Evolutionary conservation across 495 filamentous ascomycete genomes (phyloP).

Genomic region (Apodospora peruviana): DNA sequence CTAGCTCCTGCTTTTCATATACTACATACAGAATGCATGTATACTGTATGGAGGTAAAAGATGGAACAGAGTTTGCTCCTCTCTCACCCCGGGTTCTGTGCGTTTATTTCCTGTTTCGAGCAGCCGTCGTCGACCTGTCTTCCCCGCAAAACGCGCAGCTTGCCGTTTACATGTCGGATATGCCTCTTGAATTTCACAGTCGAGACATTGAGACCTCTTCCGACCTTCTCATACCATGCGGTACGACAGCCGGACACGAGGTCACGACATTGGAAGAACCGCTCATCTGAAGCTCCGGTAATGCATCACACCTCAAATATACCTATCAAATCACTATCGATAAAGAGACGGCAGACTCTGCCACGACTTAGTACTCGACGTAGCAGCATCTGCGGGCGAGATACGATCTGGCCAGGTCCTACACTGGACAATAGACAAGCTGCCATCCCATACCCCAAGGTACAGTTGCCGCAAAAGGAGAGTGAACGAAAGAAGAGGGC

Average conservation of each 20-base stretch:
- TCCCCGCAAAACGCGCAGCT: constrained; percentile 14
- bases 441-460: not conserved
- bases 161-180: not conserved
- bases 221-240: constrained; percentile 1
- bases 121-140: constrained; percentile 1
- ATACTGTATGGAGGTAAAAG: not conserved
- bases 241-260: constrained; percentile 8
- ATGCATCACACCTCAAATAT: constrained; percentile 9
- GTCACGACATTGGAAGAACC: constrained; percentile 19
- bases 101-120: constrained; percentile 1
- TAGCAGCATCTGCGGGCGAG: not conserved
- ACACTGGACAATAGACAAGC: not conserved
- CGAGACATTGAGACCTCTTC: not conserved
- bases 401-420: not conserved
- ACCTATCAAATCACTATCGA: constrained; percentile 15
- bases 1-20: not conserved
- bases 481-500: not conserved
- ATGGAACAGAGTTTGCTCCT: not conserved
- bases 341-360: constrained; percentile 8
- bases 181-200: not conserved
- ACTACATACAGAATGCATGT: not conserved
- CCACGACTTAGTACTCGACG: not conserved
- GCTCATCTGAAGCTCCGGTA: constrained; percentile 8
- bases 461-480: not conserved
- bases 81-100: not conserved